Conservation (phyloP, 78 protist species). For the Tieghemostelium lacteum region DNA sequence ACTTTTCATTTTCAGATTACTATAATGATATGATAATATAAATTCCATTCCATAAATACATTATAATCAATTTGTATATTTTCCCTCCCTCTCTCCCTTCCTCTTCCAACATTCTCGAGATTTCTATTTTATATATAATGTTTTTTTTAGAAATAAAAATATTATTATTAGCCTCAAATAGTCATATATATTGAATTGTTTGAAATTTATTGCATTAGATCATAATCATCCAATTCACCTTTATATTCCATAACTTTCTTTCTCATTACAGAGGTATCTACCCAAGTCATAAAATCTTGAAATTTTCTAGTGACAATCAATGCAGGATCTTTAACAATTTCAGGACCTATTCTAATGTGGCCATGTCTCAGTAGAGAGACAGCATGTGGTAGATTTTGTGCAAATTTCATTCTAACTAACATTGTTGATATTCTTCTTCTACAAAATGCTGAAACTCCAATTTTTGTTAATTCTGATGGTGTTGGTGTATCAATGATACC, state of each 20-base stretch:
- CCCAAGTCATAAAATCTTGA: constrained; percentile 71
- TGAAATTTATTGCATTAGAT: constrained; percentile 9
- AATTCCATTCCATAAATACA: background rate
- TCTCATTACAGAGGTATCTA: constrained; percentile 42
- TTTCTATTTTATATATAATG: background rate
- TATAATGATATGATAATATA: constrained; percentile 11
- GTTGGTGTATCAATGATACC: constrained; percentile 53
- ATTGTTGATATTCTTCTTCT: constrained; percentile 55
- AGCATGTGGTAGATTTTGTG: constrained; percentile 38
- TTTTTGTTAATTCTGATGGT: constrained; percentile 27
- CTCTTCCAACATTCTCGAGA: background rate
- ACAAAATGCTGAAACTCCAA: constrained; percentile 37
- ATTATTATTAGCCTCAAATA: too few relatives aligned
- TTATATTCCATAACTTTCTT: constrained; percentile 52
- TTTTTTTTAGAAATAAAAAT: too few relatives aligned
- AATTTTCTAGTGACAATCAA: constrained; percentile 56
- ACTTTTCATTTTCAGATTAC: constrained; percentile 38
- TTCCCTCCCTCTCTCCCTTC: background rate
- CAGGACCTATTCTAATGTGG: constrained; percentile 73
- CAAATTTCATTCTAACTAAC: constrained; percentile 51
- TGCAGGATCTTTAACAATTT: constrained; percentile 65
- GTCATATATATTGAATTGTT: background rate
- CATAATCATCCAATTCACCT: constrained; percentile 50
- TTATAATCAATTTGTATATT: too few relatives aligned
- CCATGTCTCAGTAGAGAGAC: constrained; percentile 40